A percentile compares a stretch with the other conserved stretches of the same genome.
Evolutionary conservation across 2,329 filamentous ascomycete species (phyloP).

Genomic region (Colletotrichum coccodes): DNA sequence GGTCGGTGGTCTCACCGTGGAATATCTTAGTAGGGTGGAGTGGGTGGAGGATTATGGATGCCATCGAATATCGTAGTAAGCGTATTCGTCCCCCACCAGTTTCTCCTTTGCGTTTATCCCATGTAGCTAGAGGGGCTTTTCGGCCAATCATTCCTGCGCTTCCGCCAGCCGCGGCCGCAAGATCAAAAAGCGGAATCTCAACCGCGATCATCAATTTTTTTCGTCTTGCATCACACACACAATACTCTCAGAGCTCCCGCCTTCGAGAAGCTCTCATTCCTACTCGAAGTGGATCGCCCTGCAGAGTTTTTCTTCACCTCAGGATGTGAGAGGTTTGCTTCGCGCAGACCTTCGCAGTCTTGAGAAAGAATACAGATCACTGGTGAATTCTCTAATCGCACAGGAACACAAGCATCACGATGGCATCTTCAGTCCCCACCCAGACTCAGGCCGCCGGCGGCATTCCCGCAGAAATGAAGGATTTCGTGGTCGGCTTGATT

Average conservation of each 20-base stretch:
- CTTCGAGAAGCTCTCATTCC: slow-evolving; percentile 1
- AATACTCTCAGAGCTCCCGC: background rate
- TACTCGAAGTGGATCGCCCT: background rate
- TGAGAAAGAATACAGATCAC: background rate
- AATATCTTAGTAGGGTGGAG: background rate
- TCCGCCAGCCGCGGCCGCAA: slow-evolving; percentile 10
- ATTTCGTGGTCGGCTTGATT: slow-evolving; percentile 89
- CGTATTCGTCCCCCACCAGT: slow-evolving; percentile 30
- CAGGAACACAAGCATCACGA: background rate
- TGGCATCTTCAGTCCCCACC: slow-evolving; percentile 28
- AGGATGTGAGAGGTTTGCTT: slow-evolving; percentile 34
- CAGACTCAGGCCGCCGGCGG: slow-evolving; percentile 28
- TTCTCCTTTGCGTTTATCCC: slow-evolving; percentile 19
- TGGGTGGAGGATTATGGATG: background rate
- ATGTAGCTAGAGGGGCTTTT: slow-evolving; percentile 23
- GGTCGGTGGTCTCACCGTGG: background rate
- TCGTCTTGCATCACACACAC: slow-evolving; percentile 3
- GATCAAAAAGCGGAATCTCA: slow-evolving; percentile 31
- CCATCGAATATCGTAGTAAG: slow-evolving; percentile 14
- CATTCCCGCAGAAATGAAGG: slow-evolving; percentile 64
- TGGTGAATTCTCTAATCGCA: background rate
- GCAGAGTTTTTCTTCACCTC: slow-evolving; percentile 12
- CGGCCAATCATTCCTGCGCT: slow-evolving; percentile 32
- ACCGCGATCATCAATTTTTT: background rate
- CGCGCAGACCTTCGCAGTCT: slow-evolving; percentile 27